Evolutionary conservation across 2,329 filamentous ascomycete genomes (phyloP).

Genomic region (Fusarium goolgardi): DNA sequence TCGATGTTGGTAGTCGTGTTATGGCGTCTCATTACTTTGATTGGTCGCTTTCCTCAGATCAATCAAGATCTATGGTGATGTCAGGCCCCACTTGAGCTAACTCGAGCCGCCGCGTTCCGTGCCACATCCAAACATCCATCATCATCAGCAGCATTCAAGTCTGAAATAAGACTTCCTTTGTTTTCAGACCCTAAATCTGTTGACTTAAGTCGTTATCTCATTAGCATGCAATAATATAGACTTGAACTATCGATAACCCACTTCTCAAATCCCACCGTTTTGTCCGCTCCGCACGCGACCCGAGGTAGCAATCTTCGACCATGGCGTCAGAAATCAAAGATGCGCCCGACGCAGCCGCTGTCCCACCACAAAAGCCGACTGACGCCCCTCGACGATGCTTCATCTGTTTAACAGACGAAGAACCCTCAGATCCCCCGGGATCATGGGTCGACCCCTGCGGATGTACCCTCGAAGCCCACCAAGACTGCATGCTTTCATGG

Average conservation of each 20-base stretch:
- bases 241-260: neutral
- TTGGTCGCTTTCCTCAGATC: slow-evolving; percentile 10
- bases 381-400: slow-evolving; percentile 64
- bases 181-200: neutral
- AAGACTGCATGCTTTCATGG: slow-evolving; percentile 90
- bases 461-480: slow-evolving; percentile 91
- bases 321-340: slow-evolving; percentile 33
- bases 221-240: slow-evolving; percentile 27
- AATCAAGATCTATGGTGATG: slow-evolving; percentile 27
- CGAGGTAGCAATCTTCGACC: slow-evolving; percentile 17
- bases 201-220: neutral
- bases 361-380: slow-evolving; percentile 12
- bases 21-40: slow-evolving; percentile 1
- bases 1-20: neutral
- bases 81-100: slow-evolving; percentile 37
- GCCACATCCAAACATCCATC: slow-evolving; percentile 23
- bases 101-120: slow-evolving; percentile 15
- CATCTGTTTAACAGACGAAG: slow-evolving; percentile 70
- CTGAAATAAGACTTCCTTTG: slow-evolving; percentile 15
- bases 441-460: slow-evolving; percentile 89
- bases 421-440: slow-evolving; percentile 59
- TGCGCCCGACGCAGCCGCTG: slow-evolving; percentile 1
- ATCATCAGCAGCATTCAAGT: slow-evolving; percentile 20
- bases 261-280: neutral
- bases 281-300: slow-evolving; percentile 29